phyloP scores from a whole-genome alignment of 2,329 filamentous ascomycete species.

The Cordyceps cateniannulata region DNA sequence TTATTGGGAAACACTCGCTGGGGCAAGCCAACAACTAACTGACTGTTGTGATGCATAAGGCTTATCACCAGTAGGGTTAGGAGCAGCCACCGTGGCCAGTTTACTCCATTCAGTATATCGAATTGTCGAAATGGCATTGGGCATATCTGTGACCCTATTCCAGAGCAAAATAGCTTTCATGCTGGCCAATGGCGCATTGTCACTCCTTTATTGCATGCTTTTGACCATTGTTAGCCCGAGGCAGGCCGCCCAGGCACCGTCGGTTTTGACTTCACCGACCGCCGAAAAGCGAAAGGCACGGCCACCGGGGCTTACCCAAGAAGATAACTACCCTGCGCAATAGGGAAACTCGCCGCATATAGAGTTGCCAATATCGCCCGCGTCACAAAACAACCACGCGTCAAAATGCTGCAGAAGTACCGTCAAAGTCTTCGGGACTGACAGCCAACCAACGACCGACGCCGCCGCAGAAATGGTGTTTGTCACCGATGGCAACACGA shows the following conservation, averaged over 20 bases:
- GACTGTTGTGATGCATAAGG: rapidly evolving
- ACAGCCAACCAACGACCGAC: neutral
- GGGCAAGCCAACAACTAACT: neutral
- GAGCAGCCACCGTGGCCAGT: neutral
- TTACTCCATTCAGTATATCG: neutral
- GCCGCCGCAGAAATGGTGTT: neutral
- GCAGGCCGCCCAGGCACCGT: neutral
- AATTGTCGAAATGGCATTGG: constrained; percentile 2
- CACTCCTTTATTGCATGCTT: neutral
- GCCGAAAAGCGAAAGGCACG: neutral
- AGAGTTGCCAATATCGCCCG: neutral
- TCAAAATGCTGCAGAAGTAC: neutral
- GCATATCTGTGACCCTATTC: neutral
- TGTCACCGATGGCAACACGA: neutral
- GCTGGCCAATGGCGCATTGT: neutral
- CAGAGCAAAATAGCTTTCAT: constrained; percentile 6
- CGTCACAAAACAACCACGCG: neutral
- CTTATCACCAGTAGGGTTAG: neutral
- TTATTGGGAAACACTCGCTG: neutral
- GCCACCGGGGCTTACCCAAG: neutral
- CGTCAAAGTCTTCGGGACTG: neutral
- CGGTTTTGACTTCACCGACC: neutral
- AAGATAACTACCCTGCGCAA: neutral
- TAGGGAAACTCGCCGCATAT: neutral
- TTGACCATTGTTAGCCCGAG: neutral